These are phyloP conservation scores for Drosera capensis DNA, from an alignment of 148 eudicot species.

Conservation along the genomic window DNA sequence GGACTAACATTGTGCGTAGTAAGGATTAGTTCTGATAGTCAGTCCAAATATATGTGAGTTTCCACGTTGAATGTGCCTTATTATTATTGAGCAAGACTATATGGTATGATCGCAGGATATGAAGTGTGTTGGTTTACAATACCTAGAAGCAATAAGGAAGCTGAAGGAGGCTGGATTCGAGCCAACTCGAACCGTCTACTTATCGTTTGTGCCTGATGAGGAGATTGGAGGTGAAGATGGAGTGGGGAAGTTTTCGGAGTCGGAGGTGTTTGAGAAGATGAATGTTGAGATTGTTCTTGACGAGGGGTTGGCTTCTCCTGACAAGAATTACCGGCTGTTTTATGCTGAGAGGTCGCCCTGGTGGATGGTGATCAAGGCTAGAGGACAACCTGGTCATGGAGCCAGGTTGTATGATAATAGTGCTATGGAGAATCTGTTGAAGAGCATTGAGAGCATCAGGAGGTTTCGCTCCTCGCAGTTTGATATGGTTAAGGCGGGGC, in stretches of 20 bases:
- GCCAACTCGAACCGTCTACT: constrained; percentile 68
- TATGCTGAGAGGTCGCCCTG: constrained; percentile 78
- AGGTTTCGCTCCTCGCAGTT: constrained; percentile 87
- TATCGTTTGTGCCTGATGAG: constrained; percentile 92
- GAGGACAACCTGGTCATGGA: constrained; percentile 93
- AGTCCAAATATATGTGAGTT: not conserved
- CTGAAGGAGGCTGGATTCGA: constrained; percentile 51
- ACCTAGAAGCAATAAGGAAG: constrained; percentile 78
- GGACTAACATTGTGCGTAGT: no score
- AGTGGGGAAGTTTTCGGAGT: constrained; percentile 54
- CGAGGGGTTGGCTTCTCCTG: constrained; percentile 79
- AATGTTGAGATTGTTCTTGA: constrained; percentile 83
- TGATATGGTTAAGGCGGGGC: constrained; percentile 81
- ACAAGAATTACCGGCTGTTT: constrained; percentile 56
- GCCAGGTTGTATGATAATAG: constrained; percentile 84
- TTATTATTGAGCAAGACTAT: not conserved
- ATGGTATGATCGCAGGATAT: constrained; percentile 40
- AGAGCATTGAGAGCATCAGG: constrained; percentile 77
- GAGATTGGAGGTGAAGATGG: constrained; percentile 98
- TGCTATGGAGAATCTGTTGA: constrained; percentile 85
- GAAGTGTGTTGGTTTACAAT: constrained; percentile 95
- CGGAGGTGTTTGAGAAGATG: constrained; percentile 49
- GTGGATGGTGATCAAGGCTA: constrained; percentile 88
- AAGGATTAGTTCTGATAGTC: no score
- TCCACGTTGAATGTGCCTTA: not conserved